Conservation (phyloP, 176 grass and related monocot genomes). For the maize (Zea mays) region DNA sequence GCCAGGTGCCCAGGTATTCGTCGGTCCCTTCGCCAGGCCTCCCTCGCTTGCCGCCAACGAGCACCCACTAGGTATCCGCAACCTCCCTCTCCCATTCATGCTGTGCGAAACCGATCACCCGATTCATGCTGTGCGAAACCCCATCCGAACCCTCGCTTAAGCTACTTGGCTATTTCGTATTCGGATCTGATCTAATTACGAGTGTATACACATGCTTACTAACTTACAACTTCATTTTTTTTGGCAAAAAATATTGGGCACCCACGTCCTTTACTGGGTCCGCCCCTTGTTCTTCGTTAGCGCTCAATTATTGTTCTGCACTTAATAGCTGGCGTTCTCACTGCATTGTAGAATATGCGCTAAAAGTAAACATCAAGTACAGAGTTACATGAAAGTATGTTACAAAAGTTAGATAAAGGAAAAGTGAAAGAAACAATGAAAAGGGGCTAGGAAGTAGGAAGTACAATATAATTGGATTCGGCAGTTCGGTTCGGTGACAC, state of each 20-base stretch:
- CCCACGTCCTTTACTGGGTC: not conserved
- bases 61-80: not conserved
- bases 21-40: not conserved
- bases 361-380: slow-evolving; percentile 13
- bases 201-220: not conserved
- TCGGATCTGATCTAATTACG: not conserved
- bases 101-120: not conserved
- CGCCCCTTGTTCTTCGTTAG: not conserved
- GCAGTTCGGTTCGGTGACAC: not conserved
- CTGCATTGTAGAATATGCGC: not conserved
- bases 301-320: not conserved
- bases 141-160: not conserved
- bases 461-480: not conserved
- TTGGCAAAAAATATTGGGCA: not conserved
- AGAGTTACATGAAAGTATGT: not conserved
- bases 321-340: not conserved
- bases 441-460: not conserved
- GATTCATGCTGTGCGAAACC: not conserved
- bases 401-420: slow-evolving; percentile 16
- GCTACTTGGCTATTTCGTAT: not conserved
- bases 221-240: not conserved
- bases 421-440: not conserved
- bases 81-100: not conserved
- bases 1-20: not conserved
- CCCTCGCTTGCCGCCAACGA: not conserved